These are phyloP conservation scores for Epichloe coenophiala DNA, from an alignment of 2,329 filamentous ascomycete genomes.

Conservation along the genomic window DNA sequence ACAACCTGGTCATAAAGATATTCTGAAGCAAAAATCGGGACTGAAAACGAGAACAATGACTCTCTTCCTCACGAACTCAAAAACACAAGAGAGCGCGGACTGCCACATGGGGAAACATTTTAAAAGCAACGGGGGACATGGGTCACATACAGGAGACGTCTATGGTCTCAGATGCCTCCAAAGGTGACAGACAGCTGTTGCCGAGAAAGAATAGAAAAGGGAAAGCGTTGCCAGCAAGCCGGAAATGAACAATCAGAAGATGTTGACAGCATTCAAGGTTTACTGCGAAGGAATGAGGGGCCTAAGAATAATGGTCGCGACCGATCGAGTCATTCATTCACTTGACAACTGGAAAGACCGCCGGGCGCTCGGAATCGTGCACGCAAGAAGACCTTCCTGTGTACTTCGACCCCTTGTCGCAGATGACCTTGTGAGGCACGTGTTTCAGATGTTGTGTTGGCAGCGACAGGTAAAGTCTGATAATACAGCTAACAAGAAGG, in stretches of 20 bases:
- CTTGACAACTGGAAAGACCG: not conserved
- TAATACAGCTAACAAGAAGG: not conserved
- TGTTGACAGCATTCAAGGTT: not conserved
- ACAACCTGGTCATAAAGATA: not conserved
- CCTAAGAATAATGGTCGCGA: not conserved
- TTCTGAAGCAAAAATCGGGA: not conserved
- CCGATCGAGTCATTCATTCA: not conserved
- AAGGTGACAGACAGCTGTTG: not conserved
- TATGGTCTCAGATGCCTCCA: constrained; percentile 1
- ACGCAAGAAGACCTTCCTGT: not conserved
- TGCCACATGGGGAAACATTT: not conserved
- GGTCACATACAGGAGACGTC: constrained; percentile 3
- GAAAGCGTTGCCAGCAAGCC: constrained; percentile 1
- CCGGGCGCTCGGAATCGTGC: not conserved
- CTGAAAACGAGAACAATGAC: not conserved
- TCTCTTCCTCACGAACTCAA: not conserved
- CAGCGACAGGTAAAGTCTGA: not conserved
- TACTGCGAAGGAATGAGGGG: not conserved
- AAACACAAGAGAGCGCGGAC: not conserved
- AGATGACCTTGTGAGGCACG: not conserved
- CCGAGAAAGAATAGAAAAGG: not conserved
- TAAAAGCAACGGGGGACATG: not conserved
- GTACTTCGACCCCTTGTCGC: not conserved
- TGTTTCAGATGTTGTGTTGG: constrained; percentile 4
- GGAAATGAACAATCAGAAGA: not conserved